These are phyloP conservation scores for Triticum timopheevii DNA, from an alignment of 176 grass and related monocot species.

Conservation along the genomic window DNA sequence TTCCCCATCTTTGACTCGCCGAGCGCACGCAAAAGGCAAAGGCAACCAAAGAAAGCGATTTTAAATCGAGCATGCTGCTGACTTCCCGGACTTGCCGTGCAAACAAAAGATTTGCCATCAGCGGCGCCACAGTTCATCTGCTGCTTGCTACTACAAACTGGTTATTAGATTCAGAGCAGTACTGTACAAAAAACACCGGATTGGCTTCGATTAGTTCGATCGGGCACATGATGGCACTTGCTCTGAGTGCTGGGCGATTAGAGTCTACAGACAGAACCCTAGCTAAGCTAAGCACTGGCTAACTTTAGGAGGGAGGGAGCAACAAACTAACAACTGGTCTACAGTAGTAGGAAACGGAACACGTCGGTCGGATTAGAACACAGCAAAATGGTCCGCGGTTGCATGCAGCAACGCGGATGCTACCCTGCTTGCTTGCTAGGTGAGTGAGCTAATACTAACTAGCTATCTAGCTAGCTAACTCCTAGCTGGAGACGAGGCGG, in stretches of 20 bases:
- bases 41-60: constrained; percentile 23
- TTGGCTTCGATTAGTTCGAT: constrained; percentile 5
- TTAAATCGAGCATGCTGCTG: background rate
- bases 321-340: background rate
- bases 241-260: background rate
- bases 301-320: background rate
- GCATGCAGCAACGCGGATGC: background rate
- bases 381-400: constrained; percentile 33
- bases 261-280: constrained; percentile 9
- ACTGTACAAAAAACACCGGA: constrained; percentile 39
- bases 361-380: constrained; percentile 9
- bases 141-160: no score
- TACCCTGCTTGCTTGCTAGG: background rate
- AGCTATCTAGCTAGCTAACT: constrained; percentile 23
- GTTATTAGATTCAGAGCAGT: background rate
- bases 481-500: constrained; percentile 45
- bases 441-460: background rate
- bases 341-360: constrained; percentile 12
- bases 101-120: constrained; percentile 36
- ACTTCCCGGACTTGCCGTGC: constrained; percentile 32
- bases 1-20: constrained; percentile 44
- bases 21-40: constrained; percentile 26
- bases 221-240: background rate
- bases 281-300: constrained; percentile 21
- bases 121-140: background rate